Conservation (phyloP, 2,329 filamentous ascomycete species). For the Aspergillus eucalypticola region DNA sequence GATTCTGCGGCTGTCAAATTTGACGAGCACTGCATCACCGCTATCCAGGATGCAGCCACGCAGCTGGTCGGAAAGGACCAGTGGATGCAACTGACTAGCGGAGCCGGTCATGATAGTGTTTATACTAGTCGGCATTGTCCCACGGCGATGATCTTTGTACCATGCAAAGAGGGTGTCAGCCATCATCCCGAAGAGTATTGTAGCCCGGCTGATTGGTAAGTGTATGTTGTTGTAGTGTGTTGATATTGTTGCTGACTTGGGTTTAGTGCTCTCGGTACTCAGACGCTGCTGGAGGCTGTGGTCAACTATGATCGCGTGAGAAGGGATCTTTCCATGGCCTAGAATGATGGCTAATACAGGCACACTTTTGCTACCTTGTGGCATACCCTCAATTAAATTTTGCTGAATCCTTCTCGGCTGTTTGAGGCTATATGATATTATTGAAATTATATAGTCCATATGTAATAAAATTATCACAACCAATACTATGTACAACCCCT, state of each 20-base stretch:
- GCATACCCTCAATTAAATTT: too few species aligned
- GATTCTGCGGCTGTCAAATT: slow-evolving; percentile 60
- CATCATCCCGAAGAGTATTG: slow-evolving; percentile 62
- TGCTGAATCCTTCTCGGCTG: too few species aligned
- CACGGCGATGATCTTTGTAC: slow-evolving; percentile 65
- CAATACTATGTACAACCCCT: too few species aligned
- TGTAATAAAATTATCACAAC: too few species aligned
- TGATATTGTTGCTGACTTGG: background rate
- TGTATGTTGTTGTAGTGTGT: background rate
- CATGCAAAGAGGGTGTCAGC: slow-evolving; percentile 58
- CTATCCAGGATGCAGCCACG: slow-evolving; percentile 58
- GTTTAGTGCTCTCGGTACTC: slow-evolving; percentile 36
- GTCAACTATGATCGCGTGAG: slow-evolving; percentile 30
- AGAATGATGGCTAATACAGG: too few species aligned
- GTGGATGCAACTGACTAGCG: slow-evolving; percentile 53
- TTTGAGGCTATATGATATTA: too few species aligned
- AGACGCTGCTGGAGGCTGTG: slow-evolving; percentile 54
- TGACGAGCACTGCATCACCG: slow-evolving; percentile 61
- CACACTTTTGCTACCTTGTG: too few species aligned
- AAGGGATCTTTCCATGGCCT: background rate
- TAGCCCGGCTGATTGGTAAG: slow-evolving; percentile 46
- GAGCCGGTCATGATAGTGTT: slow-evolving; percentile 62
- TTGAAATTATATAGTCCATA: too few species aligned
- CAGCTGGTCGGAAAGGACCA: slow-evolving; percentile 54
- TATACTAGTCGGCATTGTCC: slow-evolving; percentile 57